A percentile compares a stretch with the other conserved stretches of the same genome.
Evolutionary conservation across 345 rosid species (phyloP).

Genomic region (Ricinus communis): DNA sequence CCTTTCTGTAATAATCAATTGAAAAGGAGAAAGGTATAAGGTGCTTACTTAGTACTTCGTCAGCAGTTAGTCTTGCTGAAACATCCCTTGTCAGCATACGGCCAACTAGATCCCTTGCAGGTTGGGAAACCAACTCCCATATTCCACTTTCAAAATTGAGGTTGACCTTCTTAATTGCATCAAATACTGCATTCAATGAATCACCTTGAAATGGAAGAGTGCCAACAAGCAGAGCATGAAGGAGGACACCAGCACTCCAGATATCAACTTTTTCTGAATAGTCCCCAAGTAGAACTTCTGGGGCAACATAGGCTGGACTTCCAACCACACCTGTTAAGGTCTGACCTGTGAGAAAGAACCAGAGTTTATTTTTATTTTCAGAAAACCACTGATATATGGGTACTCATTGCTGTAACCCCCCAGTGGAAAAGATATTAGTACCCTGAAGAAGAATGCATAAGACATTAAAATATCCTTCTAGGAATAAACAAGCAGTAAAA

Average conservation of each 20-base stretch:
- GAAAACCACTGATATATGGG: not conserved
- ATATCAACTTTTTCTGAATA: conserved; percentile 24
- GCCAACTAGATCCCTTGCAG: conserved; percentile 12
- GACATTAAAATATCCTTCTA: not conserved
- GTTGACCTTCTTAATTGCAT: conserved; percentile 14
- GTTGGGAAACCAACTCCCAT: conserved; percentile 15
- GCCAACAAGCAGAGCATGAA: conserved; percentile 19
- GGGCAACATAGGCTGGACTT: conserved; percentile 21
- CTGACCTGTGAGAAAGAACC: conserved; percentile 14
- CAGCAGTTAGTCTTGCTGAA: conserved; percentile 20
- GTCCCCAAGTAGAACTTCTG: conserved; percentile 15
- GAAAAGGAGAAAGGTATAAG: not conserved
- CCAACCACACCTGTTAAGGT: conserved; percentile 16
- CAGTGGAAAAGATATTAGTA: not conserved
- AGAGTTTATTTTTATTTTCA: not conserved
- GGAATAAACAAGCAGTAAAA: not conserved
- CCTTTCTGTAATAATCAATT: not conserved
- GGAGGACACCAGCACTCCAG: conserved; percentile 24
- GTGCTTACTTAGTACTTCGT: conserved; percentile 15
- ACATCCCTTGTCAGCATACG: conserved; percentile 17
- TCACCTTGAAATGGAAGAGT: conserved; percentile 19
- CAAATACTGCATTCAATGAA: conserved; percentile 16
- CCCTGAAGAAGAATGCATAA: not conserved
- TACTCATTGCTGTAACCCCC: not conserved
- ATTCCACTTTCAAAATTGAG: conserved; percentile 20